Conservation (phyloP, 1,284 basidiomycete species). For the Puccinia triticina region DNA sequence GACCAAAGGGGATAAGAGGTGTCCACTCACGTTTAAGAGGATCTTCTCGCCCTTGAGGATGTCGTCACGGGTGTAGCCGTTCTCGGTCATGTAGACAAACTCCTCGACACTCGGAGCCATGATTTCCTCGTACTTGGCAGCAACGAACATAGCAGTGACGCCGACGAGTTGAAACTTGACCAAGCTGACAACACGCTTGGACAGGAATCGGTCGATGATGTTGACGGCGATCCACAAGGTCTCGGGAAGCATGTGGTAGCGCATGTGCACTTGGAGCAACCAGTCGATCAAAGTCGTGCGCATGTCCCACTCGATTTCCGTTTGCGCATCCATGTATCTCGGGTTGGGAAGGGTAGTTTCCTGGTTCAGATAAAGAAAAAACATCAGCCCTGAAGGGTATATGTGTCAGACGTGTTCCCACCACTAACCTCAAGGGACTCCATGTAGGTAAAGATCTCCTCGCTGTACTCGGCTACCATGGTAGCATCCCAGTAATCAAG, state of each 20-base stretch:
- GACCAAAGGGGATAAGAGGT: neutral
- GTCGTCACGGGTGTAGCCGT: conserved; percentile 88
- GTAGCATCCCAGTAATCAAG: conserved; percentile 86
- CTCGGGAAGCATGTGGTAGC: conserved; percentile 71
- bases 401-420: too few relatives aligned
- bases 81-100: conserved; percentile 96
- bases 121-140: conserved; percentile 68
- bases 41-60: conserved; percentile 97
- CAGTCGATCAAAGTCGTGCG: conserved; percentile 61
- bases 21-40: conserved; percentile 69
- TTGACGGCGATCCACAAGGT: conserved; percentile 72
- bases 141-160: conserved; percentile 70
- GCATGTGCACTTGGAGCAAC: conserved; percentile 69
- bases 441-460: conserved; percentile 98
- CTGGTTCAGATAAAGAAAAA: conserved; percentile 62
- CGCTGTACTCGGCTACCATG: conserved; percentile 97
- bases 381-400: neutral
- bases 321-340: conserved; percentile 91
- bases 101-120: conserved; percentile 73
- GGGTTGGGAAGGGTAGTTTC: conserved; percentile 86
- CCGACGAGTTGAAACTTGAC: conserved; percentile 70
- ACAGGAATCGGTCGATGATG: conserved; percentile 70
- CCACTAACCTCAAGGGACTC: conserved; percentile 75
- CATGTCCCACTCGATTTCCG: conserved; percentile 83
- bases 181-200: conserved; percentile 67